Base-by-base conservation (phyloP, 2,329 filamentous ascomycete species). In the Hortaea werneckii region DNA sequence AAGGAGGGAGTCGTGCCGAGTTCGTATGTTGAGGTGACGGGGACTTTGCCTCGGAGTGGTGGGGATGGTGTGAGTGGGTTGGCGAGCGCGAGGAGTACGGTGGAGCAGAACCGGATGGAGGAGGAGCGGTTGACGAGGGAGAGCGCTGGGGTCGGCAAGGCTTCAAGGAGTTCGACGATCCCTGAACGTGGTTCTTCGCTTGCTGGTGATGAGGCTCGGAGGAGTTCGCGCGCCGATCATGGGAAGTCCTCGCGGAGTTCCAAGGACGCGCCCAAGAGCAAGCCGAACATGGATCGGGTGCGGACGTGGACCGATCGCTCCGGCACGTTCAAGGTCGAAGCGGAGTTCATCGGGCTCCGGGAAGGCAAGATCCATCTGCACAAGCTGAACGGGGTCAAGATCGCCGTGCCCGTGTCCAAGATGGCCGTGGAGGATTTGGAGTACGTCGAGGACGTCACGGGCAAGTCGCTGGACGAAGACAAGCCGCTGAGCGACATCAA, bases 311-410 rank as follows among this genome's bases (percentile, higher is more conserved):
- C 88, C 29, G 92, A 98, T 67, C 80, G 92, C 55, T 87, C 87
- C 32, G 92, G 90, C 58, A 90, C 89, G 1, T 98, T 98, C 69
- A 96, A 87, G 57, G 92, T 98, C 45, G 92, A 96, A 55, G 92
- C 92, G 11, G 87, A 98, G 63, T 98, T 96, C 61, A 79, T 98
- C 43, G 90, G 88, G 28, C 76, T 96, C 43, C 87, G 87, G 64
- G 92, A 96, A 62, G 87, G 89, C 52, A 96, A 96, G 67, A 94
- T 98, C 54, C 94, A 98, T 66, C 74, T 98, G 20, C 92, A 98
- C 72, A 98, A 98, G 71, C 77, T 87, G 68, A 98, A 98, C 62
- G 92, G 92, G 34, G 88, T 98, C 58, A 96, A 96, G 67, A 98
- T 98, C 66, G 92, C 92, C 6, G 92, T 98, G 4, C 92, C 92